Evolutionary conservation across 345 rosid genomes (phyloP), one percentile per base, ranked within the genome.

Genomic region (Abelmoschus esculentus): DNA sequence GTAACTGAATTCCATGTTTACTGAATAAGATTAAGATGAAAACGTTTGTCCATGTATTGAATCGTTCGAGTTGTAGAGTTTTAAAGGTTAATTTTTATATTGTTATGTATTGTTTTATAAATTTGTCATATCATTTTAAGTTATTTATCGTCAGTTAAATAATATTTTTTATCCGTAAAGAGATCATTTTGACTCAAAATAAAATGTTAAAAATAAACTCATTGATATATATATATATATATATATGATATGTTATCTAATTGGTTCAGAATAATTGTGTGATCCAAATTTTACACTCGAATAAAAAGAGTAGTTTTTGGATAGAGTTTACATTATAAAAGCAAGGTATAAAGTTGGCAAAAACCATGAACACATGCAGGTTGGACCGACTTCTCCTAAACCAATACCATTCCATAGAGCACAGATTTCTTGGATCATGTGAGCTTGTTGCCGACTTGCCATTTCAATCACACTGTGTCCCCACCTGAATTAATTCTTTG

Each of bases 351-450:
- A 47, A 44, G 9, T 22, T 18, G 28, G 40, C 42, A 12, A 66
- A 47, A 66, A 7, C 29, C 55, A 65, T 26, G 56, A 65, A 46
- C 56, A 65, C 56, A 46, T 47, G 69, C 57, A 28, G 57, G 68
- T 64, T 64, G 68, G 68, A 64, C 54, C 53, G 67, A 62, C 67
- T 10, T 62, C 14, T 47, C 1, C 49, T 12, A 18, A 38, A 18
- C 50, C 49, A 9, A 40, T 62, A 18, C 40, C 40, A 63, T 49
- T 18, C 17, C 52, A 63, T 40, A 10, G 17, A 63, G 68, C 68
- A 7, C 53, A 47, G 4, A 22, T 22, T 28, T 56, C 7, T 28
- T 47, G 40, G 9, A 18, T 46, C 57, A 46, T 47, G 69, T 66
- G 69, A 32, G 40, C 57, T 66, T 26, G 69, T 5, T 47, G 42